Base-by-base conservation (phyloP, 345 rosid species). In the Populus simonii region DNA sequence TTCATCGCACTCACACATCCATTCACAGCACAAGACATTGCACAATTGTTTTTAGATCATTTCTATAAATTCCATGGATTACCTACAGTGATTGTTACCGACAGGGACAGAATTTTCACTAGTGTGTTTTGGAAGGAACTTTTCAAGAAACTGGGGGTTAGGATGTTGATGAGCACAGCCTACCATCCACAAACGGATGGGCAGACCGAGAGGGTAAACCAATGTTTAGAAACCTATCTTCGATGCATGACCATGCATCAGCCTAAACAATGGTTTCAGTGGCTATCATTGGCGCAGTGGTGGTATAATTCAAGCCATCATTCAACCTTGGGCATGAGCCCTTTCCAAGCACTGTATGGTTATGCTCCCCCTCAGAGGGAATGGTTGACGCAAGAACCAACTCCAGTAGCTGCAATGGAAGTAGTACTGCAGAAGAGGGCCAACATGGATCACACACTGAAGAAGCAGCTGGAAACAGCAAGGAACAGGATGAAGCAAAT, bases 341-440 rank as follows among this genome's bases (percentile, higher is more conserved):
- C 59, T 6, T 70, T 43, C 3, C n/a, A 70, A 16, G 73, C 61
- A 3, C 16, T 70, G 0, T 45, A 43, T 70, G 39, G 39, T 1
- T 12, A n/a, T 7, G 0, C 12, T 0, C 35, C 12, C 1, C 69
- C 23, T 10, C 6, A 0, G 2, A 27, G 3, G 7, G 8, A 33
- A 0, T 2, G 33, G 2, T 1, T 23, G 0, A 0, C 10, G 4
- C 63, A 17, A 5, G 0, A 9, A 6, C 0, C 7, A 6, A 31
- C 33, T 15, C 1, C 0, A 63, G 0, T n/a, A n/a, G 18, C 0
- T 10, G 16, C 0, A 2, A 31, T 22, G 25, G 8, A 15, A 22
- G 10, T 0, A 0, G 4, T 11, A 0, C 3, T 0, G 1, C 0
- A 68, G 71, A 36, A 20, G 7, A 31, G 7, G n/a, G 8, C 16